Percentiles rank a stretch among this genome's conserved stretches.
These are phyloP conservation scores for Candida maesae DNA, from an alignment of 805 yeast genomes.

Conservation along the genomic window DNA sequence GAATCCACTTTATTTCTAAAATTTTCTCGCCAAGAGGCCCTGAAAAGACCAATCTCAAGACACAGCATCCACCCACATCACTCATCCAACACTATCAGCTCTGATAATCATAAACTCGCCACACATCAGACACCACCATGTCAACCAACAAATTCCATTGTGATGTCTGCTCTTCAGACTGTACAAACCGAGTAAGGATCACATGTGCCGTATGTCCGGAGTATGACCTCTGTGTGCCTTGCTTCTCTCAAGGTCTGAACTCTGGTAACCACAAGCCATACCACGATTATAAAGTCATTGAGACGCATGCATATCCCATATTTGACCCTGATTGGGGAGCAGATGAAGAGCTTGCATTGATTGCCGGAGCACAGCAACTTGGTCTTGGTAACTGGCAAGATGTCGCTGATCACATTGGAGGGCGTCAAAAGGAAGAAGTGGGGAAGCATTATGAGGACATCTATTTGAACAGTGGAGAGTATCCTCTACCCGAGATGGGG, in stretches of 20 bases:
- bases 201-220: constrained; percentile 91
- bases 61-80: too few relatives aligned
- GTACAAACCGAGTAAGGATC: constrained; percentile 87
- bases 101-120: neutral
- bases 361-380: constrained; percentile 87
- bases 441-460: constrained; percentile 72
- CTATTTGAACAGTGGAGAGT: constrained; percentile 64
- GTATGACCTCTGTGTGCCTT: constrained; percentile 96
- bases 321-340: constrained; percentile 96
- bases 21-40: too few relatives aligned
- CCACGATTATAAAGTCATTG: constrained; percentile 89
- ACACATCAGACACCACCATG: constrained; percentile 9
- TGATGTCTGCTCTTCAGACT: constrained; percentile 94
- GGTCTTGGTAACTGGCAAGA: constrained; percentile 99
- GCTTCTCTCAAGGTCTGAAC: constrained; percentile 80
- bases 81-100: too few relatives aligned
- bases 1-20: too few relatives aligned
- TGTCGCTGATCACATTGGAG: constrained; percentile 94
- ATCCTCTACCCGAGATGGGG: constrained; percentile 87
- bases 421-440: constrained; percentile 88
- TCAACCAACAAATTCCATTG: constrained; percentile 67
- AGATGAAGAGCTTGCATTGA: constrained; percentile 84
- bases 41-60: too few relatives aligned
- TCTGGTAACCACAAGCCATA: constrained; percentile 89
- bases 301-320: constrained; percentile 93